Percentiles rank a stretch among this genome's conserved stretches.
Conservation (phyloP, 768 basidiomycete genomes). For the Termitomyces heimii region DNA sequence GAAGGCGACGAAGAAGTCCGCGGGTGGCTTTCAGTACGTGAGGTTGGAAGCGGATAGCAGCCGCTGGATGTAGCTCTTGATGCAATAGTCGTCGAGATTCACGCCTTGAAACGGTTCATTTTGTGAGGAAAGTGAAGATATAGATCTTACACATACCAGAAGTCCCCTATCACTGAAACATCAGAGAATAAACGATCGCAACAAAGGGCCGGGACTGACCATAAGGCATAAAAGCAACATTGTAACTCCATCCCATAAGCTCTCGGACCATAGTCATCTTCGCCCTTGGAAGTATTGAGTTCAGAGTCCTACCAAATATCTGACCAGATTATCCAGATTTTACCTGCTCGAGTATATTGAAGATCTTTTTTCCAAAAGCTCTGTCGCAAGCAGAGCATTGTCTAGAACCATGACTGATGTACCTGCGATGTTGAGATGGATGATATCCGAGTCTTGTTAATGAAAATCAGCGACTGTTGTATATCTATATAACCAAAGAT, state of each 20-base stretch:
- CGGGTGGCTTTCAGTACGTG: slow-evolving; percentile 15
- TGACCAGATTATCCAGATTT: not conserved
- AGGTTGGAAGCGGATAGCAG: slow-evolving; percentile 15
- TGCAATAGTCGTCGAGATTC: slow-evolving; percentile 17
- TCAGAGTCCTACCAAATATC: too few relatives aligned
- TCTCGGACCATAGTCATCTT: slow-evolving; percentile 17
- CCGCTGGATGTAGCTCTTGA: slow-evolving; percentile 16
- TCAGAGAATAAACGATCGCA: not conserved
- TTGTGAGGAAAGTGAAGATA: not conserved
- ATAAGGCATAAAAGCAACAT: slow-evolving; percentile 12
- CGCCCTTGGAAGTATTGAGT: not conserved
- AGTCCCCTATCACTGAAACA: not conserved
- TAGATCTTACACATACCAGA: not conserved
- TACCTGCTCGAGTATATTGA: slow-evolving; percentile 15
- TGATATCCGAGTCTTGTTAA: not conserved
- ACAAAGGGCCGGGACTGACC: slow-evolving; percentile 1
- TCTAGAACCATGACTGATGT: not conserved
- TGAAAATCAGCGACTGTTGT: not conserved
- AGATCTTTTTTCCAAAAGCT: slow-evolving; percentile 20
- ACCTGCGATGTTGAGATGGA: not conserved
- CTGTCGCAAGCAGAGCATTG: slow-evolving; percentile 1
- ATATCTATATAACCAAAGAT: too few relatives aligned
- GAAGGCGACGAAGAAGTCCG: slow-evolving; percentile 16
- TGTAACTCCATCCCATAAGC: slow-evolving; percentile 17
- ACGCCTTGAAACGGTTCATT: slow-evolving; percentile 12